Evolutionary conservation across 331 rosid species (phyloP), one percentile per base, ranked within the genome.

Genomic region (Malus hybrid): DNA sequence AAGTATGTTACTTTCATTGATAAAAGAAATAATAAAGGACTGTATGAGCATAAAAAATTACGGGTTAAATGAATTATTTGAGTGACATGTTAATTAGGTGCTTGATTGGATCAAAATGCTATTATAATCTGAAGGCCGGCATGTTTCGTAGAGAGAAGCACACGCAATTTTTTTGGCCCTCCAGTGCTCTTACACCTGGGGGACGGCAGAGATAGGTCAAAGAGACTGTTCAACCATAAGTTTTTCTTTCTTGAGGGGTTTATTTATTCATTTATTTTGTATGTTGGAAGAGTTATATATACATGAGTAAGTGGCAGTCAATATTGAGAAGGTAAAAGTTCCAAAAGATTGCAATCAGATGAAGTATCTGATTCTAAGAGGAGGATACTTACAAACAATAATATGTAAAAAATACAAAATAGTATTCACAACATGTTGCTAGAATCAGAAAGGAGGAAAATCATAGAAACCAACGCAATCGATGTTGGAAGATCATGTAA

Each of bases 121-220:
- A 66, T 18, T 65, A 4, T 15, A 65, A 66, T 32, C 57, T 56
- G 5, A 59, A 34, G 80, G 80, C 80, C 74, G 48, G 74, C 74
- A 19, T 76, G 80, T 36, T 76, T 56, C 74, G 6, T 0, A 56
- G 29, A 56, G 29, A 16, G 68, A 75, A 18, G 65, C 55, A 75
- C 42, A 31, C 32, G 24, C 64, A n/a, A 44, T 34, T 52, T 52
- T 16, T 20, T 36, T 16, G 72, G 42, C 55, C 32, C 65, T 20
- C 63, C 12, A 27, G 6, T 19, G 15, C 29, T 36, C 15, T 32
- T 12, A 33, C 69, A 34, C 54, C 69, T 39, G 44, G 28, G 32
- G 79, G 72, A 75, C 65, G 65, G 79, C 79, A 48, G 71, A 11
- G 19, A 15, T 6, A 10, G 31, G 72, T 75, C 42, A 52, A 33